Evolutionary conservation across 2,329 filamentous ascomycete genomes (phyloP).

Genomic region (Didymellaceae sp.): DNA sequence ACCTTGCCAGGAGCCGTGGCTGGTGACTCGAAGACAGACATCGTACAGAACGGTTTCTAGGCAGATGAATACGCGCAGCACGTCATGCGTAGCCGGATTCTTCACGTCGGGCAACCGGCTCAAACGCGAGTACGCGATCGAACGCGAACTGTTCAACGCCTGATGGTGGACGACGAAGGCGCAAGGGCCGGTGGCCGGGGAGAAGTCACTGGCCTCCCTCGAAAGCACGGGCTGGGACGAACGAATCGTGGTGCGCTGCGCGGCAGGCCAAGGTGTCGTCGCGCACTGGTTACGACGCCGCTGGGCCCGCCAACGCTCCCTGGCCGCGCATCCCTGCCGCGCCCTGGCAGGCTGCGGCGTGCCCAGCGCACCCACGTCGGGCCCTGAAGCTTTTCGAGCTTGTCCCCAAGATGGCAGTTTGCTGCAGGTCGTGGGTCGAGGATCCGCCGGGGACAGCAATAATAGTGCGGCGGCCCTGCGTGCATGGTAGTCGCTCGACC

Average conservation of each 20-base stretch:
- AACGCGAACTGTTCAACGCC: conserved; percentile 9
- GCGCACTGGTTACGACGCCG: conserved; percentile 23
- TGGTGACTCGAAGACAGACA: no score
- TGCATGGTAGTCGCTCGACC: conserved; percentile 2
- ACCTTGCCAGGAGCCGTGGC: no score
- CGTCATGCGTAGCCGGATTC: conserved; percentile 3
- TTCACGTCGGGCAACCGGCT: conserved; percentile 7
- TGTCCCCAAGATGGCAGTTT: conserved; percentile 13
- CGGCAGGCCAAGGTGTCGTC: conserved; percentile 17
- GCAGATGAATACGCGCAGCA: no score
- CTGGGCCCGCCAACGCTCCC: conserved; percentile 33
- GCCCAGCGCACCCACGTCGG: conserved; percentile 8
- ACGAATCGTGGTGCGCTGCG: conserved; percentile 27
- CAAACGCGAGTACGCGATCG: conserved; percentile 10
- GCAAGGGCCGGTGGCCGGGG: conserved; percentile 22
- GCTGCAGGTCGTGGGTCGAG: conserved; percentile 18
- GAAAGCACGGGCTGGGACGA: conserved; percentile 26
- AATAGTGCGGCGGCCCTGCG: conserved; percentile 15
- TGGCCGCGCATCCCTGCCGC: conserved; percentile 29
- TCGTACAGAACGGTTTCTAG: no score
- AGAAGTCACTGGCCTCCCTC: conserved; percentile 22
- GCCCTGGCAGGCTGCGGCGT: conserved; percentile 28
- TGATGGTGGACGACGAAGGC: conserved; percentile 4
- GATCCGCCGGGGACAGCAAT: conserved; percentile 16
- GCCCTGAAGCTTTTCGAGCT: conserved; percentile 15